These are phyloP conservation scores for Arabidopsis suecica DNA, from an alignment of 345 rosid species.

Conservation along the genomic window DNA sequence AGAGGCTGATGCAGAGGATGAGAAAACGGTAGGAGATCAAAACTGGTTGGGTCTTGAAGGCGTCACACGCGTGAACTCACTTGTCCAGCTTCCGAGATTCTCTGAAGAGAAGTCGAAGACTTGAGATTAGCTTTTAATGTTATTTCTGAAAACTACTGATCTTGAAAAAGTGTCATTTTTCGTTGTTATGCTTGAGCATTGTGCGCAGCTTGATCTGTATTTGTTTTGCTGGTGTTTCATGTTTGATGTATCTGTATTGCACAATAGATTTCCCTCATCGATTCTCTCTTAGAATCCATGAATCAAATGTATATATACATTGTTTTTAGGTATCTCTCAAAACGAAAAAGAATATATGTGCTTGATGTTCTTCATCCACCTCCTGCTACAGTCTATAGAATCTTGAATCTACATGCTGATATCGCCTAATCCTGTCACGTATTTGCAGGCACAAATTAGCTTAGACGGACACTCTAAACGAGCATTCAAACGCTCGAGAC, in stretches of 20 bases:
- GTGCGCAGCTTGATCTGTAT: constrained; percentile 4
- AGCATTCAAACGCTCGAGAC: constrained; percentile 13
- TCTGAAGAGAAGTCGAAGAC: constrained; percentile 68
- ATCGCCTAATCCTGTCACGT: constrained; percentile 33
- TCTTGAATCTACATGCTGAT: constrained; percentile 20
- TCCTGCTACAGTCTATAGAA: background rate
- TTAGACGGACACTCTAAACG: background rate
- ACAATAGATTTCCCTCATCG: constrained; percentile 29
- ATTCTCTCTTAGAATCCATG: constrained; percentile 39
- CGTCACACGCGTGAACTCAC: constrained; percentile 93
- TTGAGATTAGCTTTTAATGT: constrained; percentile 33
- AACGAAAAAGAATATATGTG: background rate
- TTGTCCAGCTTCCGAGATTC: constrained; percentile 98
- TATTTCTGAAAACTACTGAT: constrained; percentile 22
- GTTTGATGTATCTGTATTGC: constrained; percentile 35
- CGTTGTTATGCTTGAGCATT: constrained; percentile 17
- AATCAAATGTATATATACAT: constrained; percentile 29
- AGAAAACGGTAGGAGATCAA: constrained; percentile 63
- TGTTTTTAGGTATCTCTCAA: constrained; percentile 6
- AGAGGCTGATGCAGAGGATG: constrained; percentile 44
- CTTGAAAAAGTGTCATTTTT: background rate
- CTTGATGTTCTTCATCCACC: constrained; percentile 30
- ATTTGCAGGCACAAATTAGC: constrained; percentile 23
- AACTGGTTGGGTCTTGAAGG: constrained; percentile 96
- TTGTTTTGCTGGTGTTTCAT: constrained; percentile 9